phyloP scores from a whole-genome alignment of 768 basidiomycete species.

The Phaffia australis region DNA sequence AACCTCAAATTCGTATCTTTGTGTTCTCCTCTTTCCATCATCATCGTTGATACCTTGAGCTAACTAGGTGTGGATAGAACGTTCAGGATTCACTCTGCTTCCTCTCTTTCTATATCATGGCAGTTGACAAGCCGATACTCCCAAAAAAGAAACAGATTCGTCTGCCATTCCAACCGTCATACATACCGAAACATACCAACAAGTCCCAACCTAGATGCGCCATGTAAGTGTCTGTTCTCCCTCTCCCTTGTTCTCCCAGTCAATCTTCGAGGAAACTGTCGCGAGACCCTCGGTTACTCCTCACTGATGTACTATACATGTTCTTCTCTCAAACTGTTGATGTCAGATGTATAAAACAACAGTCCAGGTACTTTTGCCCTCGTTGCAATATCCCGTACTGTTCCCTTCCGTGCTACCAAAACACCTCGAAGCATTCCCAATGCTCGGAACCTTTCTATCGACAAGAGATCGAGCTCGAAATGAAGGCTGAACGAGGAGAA shows the following conservation, averaged over 20 bases:
- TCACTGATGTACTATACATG: background rate
- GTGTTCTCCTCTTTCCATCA: too few relatives aligned
- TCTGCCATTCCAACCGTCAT: conserved; percentile 16
- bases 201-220: conserved; percentile 12
- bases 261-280: too few relatives aligned
- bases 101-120: too few relatives aligned
- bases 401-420: conserved; percentile 54
- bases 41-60: too few relatives aligned
- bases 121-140: conserved; percentile 5
- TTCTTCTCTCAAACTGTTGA: background rate
- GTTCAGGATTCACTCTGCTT: too few relatives aligned
- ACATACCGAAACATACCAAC: conserved; percentile 7
- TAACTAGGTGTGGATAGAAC: too few relatives aligned
- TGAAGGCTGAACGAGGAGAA: conserved; percentile 44
- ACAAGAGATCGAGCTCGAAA: conserved; percentile 57
- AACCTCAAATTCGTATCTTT: too few relatives aligned
- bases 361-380: conserved; percentile 67
- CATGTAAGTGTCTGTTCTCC: background rate
- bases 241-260: background rate
- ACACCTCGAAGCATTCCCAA: conserved; percentile 49
- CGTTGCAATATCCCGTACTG: conserved; percentile 72
- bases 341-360: conserved; percentile 14
- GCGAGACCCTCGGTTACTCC: too few relatives aligned
- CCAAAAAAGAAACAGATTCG: conserved; percentile 21
- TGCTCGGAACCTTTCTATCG: conserved; percentile 78